These are phyloP conservation scores for Nematodospora anomalae DNA, from an alignment of 1,139 yeast genomes.

Conservation along the genomic window DNA sequence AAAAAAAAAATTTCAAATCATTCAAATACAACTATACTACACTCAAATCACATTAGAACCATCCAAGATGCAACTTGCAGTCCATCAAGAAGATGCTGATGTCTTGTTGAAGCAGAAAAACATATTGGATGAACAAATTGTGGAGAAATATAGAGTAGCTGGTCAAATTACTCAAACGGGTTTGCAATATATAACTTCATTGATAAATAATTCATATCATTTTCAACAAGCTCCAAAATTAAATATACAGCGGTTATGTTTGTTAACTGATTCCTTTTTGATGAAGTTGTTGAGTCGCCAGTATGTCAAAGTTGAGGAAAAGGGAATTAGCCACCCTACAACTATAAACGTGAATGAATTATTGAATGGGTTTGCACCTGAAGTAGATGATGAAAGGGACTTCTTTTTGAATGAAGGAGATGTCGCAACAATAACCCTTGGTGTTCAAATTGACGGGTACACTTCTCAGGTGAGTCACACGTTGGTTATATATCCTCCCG, in stretches of 20 bases:
- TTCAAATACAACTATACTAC: slow-evolving; percentile 3
- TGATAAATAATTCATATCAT: slow-evolving; percentile 74
- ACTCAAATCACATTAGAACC: too few species aligned
- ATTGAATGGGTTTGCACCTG: slow-evolving; percentile 82
- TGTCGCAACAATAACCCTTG: slow-evolving; percentile 76
- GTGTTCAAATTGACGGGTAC: slow-evolving; percentile 94
- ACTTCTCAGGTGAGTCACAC: slow-evolving; percentile 87
- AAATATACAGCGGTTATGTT: slow-evolving; percentile 74
- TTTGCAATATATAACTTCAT: slow-evolving; percentile 59
- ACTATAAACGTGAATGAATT: slow-evolving; percentile 82
- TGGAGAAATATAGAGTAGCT: slow-evolving; percentile 84
- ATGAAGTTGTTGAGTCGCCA: slow-evolving; percentile 52
- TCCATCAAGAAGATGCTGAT: slow-evolving; percentile 71
- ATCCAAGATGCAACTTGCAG: slow-evolving; percentile 56
- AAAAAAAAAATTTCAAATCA: slow-evolving; percentile 6
- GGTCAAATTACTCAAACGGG: slow-evolving; percentile 93
- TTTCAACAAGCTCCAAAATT: slow-evolving; percentile 44
- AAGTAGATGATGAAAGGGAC: slow-evolving; percentile 61
- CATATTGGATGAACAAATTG: slow-evolving; percentile 56
- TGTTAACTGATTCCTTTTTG: slow-evolving; percentile 76
- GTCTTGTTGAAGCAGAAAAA: slow-evolving; percentile 74
- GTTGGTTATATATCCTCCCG: slow-evolving; percentile 71
- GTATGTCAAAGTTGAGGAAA: slow-evolving; percentile 65
- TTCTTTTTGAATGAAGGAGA: slow-evolving; percentile 72
- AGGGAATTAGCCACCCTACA: slow-evolving; percentile 92